Base-by-base conservation (phyloP, 345 rosid species). In the Eutrema heterophyllum region DNA sequence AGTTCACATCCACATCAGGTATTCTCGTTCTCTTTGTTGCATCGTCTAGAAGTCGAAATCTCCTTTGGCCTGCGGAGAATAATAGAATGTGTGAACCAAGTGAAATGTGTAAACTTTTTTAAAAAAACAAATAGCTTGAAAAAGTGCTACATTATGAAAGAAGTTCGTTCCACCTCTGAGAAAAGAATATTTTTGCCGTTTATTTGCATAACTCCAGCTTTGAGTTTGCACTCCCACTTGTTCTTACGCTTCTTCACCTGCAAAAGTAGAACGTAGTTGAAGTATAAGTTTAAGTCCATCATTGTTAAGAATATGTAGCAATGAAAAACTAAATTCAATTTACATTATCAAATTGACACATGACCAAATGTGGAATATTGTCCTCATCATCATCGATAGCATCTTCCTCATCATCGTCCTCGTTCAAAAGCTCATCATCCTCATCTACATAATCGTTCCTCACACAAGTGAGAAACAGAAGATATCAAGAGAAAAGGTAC, bases 201-300 rank as follows among this genome's bases (percentile, higher is more conserved):
- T 9, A 75, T 56, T 2, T 65, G 15, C 78, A 66, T 66, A 57
- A 54, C 3, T 0, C 72, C 72, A 0, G 60, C 5, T 38, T 27
- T 57, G 36, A 74, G 12, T 12, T 8, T 48, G 52, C 72, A 57
- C 0, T 74, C 33, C 72, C 72, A 66, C 27, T 13, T 67, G 45
- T n/a, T 68, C 68, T 67, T 75, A 9, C 4, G 5, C 8, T 44
- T 67, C 71, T 59, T 75, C 40, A 67, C 77, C 71, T 73, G 38
- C 16, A 2, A 1, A 12, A 12, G 57, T 27, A 16, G 9, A 15
- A 27, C 9, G 41, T 9, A 0, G 41, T 52, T 27, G 57, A 27
- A 6, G 24, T 29, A 13, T 5, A 52, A 27, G 24, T 21, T 21
- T 21, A 13, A 7, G 18, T 9, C 26, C 49, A 41, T 18, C 27